Evolutionary conservation across 2,329 filamentous ascomycete genomes (phyloP).

Genomic region (Triangularia verruculosa): DNA sequence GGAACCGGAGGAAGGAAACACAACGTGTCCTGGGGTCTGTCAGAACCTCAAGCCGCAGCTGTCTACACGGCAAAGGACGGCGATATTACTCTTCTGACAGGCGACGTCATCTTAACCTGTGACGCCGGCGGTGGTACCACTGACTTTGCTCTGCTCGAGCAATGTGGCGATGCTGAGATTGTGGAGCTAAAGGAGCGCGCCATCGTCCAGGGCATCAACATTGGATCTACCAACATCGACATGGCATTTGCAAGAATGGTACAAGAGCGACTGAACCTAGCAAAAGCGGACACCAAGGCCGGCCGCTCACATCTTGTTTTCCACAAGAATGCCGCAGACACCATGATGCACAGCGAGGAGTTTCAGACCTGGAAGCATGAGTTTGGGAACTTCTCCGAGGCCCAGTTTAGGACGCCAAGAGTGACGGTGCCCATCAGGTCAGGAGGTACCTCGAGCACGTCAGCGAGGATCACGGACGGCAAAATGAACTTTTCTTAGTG

Average conservation of each 20-base stretch:
- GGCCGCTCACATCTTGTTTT: background rate
- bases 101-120: background rate
- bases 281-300: background rate
- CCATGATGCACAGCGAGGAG: slow-evolving; percentile 6
- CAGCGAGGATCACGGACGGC: slow-evolving; percentile 1
- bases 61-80: slow-evolving; percentile 2
- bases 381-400: background rate
- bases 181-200: background rate
- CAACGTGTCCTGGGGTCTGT: background rate
- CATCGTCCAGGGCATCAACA: slow-evolving; percentile 1
- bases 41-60: slow-evolving; percentile 1
- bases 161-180: background rate
- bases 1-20: slow-evolving; percentile 1
- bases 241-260: background rate
- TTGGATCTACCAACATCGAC: slow-evolving; percentile 5
- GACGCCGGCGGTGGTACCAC: slow-evolving; percentile 6
- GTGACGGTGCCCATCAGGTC: background rate
- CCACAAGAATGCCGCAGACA: background rate
- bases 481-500: slow-evolving; percentile 8
- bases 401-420: background rate
- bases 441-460: background rate
- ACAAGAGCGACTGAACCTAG: background rate
- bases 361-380: slow-evolving; percentile 5
- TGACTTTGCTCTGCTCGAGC: slow-evolving; percentile 2
- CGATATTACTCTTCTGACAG: background rate